phyloP scores from a whole-genome alignment of 1,284 basidiomycete species.

The Ganoderma leucocontextum region DNA sequence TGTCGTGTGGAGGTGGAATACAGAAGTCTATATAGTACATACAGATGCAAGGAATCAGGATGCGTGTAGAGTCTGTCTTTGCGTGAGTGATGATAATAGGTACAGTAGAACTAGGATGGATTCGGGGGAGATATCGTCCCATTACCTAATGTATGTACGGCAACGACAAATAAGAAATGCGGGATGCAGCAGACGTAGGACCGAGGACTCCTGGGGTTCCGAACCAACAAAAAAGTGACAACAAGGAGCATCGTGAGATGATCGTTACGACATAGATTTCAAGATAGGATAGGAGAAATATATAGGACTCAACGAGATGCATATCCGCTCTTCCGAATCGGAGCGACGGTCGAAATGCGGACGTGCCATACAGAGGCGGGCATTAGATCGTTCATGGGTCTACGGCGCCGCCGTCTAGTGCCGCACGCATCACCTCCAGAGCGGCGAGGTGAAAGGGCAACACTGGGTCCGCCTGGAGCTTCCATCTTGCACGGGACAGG shows the following conservation, averaged over 20 bases:
- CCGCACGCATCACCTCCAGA: constrained; percentile 63
- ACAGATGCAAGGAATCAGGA: background rate
- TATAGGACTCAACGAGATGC: background rate
- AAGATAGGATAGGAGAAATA: constrained; percentile 2
- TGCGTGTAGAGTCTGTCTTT: background rate
- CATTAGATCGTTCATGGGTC: constrained; percentile 14
- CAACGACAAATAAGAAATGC: constrained; percentile 4
- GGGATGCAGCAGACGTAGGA: background rate
- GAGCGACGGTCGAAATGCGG: background rate
- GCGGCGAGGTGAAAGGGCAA: constrained; percentile 77
- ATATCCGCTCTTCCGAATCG: background rate
- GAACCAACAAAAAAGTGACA: background rate
- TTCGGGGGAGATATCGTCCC: constrained; percentile 1
- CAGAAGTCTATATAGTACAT: constrained; percentile 9
- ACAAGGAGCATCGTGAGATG: constrained; percentile 6
- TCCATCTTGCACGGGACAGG: constrained; percentile 61
- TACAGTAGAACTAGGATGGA: constrained; percentile 8
- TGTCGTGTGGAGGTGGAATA: background rate
- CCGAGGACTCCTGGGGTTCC: background rate
- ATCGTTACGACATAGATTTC: constrained; percentile 3
- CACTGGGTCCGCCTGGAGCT: constrained; percentile 53
- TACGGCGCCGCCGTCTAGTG: constrained; percentile 38
- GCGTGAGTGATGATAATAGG: background rate
- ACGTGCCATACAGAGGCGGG: background rate
- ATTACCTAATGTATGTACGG: constrained; percentile 8